These are phyloP conservation scores for Forsythia suspensa DNA, from an alignment of 257 asterid species.

Conservation along the genomic window DNA sequence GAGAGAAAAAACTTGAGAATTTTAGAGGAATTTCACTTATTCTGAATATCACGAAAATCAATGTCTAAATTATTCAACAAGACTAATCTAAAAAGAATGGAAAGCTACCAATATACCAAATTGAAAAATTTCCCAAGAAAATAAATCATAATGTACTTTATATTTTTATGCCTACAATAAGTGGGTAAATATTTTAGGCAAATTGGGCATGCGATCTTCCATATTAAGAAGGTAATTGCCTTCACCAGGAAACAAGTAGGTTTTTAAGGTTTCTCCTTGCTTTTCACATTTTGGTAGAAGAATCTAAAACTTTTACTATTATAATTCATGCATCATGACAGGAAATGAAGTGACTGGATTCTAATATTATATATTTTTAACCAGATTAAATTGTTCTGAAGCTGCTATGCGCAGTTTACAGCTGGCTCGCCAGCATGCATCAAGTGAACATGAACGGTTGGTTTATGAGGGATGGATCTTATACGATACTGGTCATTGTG, in stretches of 20 bases:
- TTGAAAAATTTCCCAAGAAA: background rate
- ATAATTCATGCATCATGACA: too few relatives aligned
- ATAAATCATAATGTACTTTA: background rate
- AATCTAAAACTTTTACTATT: too few relatives aligned
- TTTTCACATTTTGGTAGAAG: too few relatives aligned
- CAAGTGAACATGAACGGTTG: constrained; percentile 78
- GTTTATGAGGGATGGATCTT: constrained; percentile 99
- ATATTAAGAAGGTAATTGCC: background rate
- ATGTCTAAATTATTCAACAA: background rate
- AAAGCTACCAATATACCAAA: background rate
- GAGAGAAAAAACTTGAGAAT: background rate
- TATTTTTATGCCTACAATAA: too few relatives aligned
- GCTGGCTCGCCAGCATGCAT: constrained; percentile 88
- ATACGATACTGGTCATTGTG: constrained; percentile 93
- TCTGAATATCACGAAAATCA: background rate
- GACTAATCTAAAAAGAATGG: background rate
- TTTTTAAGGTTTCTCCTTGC: too few relatives aligned
- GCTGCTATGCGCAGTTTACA: constrained; percentile 98
- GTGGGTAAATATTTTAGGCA: too few relatives aligned
- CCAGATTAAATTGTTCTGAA: constrained; percentile 89
- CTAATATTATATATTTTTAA: constrained; percentile 20
- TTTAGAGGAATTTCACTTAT: background rate
- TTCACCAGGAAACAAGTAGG: background rate
- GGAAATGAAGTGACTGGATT: background rate
- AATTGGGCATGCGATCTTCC: too few relatives aligned